Percentiles rank a stretch among this genome's conserved stretches.
phyloP scores from a whole-genome alignment of 768 basidiomycete species.

The Pulveroboletus sp. region DNA sequence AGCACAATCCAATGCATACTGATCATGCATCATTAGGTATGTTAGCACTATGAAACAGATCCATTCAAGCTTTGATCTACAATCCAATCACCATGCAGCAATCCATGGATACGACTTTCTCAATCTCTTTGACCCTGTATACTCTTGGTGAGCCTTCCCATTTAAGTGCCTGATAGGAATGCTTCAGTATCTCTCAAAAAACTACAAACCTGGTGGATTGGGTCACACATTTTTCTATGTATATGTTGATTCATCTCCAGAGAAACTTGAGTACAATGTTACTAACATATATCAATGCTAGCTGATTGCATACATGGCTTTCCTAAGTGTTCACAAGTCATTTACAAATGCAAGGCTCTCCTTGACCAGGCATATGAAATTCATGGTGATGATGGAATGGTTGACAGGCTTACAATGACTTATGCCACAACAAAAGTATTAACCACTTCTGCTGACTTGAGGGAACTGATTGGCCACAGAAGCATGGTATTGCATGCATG shows the following conservation, averaged over 20 bases:
- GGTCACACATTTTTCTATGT: slow-evolving; percentile 7
- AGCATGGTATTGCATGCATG: neutral
- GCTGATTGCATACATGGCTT: slow-evolving; percentile 15
- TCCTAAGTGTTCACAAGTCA: slow-evolving; percentile 14
- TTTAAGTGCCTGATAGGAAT: slow-evolving; percentile 24
- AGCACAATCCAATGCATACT: slow-evolving; percentile 10
- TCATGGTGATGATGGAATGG: neutral
- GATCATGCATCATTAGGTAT: slow-evolving; percentile 13
- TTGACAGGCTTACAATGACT: neutral
- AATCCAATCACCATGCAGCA: slow-evolving; percentile 31
- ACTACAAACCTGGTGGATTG: slow-evolving; percentile 36
- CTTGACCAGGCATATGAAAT: slow-evolving; percentile 15
- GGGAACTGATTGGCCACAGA: neutral
- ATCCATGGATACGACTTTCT: slow-evolving; percentile 34
- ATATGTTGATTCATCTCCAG: neutral
- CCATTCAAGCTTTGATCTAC: slow-evolving; percentile 11
- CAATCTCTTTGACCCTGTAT: slow-evolving; percentile 35
- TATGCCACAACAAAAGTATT: neutral
- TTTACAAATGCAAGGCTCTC: slow-evolving; percentile 15
- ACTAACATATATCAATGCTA: slow-evolving; percentile 12
- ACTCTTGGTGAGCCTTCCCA: slow-evolving; percentile 30
- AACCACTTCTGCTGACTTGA: neutral
- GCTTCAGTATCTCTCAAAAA: slow-evolving; percentile 19
- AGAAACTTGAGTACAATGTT: slow-evolving; percentile 11
- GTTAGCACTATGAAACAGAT: slow-evolving; percentile 13